These are phyloP conservation scores for Lepraria neglecta DNA, from an alignment of 495 filamentous ascomycete species.

Conservation along the genomic window DNA sequence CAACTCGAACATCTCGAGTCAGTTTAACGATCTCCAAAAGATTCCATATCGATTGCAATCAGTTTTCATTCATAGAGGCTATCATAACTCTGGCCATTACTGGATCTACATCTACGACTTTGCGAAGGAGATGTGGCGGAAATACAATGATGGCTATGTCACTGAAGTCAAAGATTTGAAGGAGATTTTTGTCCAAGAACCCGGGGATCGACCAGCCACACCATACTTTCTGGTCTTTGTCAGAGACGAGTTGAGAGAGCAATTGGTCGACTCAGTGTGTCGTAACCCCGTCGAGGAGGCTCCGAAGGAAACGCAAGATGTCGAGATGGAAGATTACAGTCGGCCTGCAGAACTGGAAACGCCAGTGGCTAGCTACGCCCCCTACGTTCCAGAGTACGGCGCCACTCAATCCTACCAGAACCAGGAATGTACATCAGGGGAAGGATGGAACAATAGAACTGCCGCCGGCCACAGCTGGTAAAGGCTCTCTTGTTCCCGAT, in stretches of 20 bases:
- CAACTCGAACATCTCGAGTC: constrained; percentile 47
- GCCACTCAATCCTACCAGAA: not conserved
- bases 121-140: constrained; percentile 70
- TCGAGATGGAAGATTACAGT: constrained; percentile 20
- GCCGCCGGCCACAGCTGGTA: constrained; percentile 13
- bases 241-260: constrained; percentile 51
- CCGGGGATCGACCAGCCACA: constrained; percentile 54
- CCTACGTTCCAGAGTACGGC: not conserved
- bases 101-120: constrained; percentile 97
- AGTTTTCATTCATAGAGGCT: constrained; percentile 82
- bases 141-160: constrained; percentile 87
- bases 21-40: constrained; percentile 55
- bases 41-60: constrained; percentile 80
- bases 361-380: constrained; percentile 11
- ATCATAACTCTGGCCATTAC: constrained; percentile 74
- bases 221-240: constrained; percentile 91
- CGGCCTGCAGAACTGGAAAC: constrained; percentile 14
- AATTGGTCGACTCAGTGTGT: constrained; percentile 56
- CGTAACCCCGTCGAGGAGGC: constrained; percentile 37
- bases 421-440: constrained; percentile 1
- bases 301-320: constrained; percentile 23
- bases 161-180: constrained; percentile 55
- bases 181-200: constrained; percentile 60
- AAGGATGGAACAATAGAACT: constrained; percentile 13
- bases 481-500: not conserved